These are phyloP conservation scores for Zanthoxylum bungeanum DNA, from an alignment of 345 rosid genomes.

Conservation along the genomic window DNA sequence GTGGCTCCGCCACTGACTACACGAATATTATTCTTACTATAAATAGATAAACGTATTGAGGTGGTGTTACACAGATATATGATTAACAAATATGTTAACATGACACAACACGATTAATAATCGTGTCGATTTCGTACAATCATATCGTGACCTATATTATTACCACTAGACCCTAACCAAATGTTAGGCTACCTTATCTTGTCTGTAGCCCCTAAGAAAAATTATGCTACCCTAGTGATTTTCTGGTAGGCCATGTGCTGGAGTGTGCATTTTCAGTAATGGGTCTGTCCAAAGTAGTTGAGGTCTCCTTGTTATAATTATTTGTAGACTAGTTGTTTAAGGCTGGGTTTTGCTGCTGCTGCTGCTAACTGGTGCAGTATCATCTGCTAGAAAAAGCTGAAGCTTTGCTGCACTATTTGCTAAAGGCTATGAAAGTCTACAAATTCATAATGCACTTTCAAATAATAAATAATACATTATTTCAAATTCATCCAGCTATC, in stretches of 20 bases:
- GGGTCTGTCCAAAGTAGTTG: neutral
- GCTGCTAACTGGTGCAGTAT: neutral
- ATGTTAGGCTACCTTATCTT: neutral
- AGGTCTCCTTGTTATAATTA: neutral
- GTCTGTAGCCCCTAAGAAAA: neutral
- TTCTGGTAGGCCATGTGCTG: neutral
- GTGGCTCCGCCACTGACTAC: no score
- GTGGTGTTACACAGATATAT: no score
- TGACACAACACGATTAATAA: no score
- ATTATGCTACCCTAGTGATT: neutral
- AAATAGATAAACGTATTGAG: no score
- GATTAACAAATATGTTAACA: no score
- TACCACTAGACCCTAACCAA: no score
- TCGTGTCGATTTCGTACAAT: no score
- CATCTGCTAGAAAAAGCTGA: neutral
- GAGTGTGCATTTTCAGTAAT: neutral
- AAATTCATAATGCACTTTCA: no score
- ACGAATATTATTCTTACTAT: no score
- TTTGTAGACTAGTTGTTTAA: neutral
- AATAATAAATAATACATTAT: no score
- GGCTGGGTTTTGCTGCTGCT: neutral
- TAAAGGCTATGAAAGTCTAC: neutral
- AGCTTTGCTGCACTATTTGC: neutral
- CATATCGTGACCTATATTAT: no score
- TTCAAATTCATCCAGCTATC: neutral